A percentile compares a stretch with the other conserved stretches of the same genome.
These are phyloP conservation scores for Amanita pallidorosea DNA, from an alignment of 768 basidiomycete species.

Conservation along the genomic window DNA sequence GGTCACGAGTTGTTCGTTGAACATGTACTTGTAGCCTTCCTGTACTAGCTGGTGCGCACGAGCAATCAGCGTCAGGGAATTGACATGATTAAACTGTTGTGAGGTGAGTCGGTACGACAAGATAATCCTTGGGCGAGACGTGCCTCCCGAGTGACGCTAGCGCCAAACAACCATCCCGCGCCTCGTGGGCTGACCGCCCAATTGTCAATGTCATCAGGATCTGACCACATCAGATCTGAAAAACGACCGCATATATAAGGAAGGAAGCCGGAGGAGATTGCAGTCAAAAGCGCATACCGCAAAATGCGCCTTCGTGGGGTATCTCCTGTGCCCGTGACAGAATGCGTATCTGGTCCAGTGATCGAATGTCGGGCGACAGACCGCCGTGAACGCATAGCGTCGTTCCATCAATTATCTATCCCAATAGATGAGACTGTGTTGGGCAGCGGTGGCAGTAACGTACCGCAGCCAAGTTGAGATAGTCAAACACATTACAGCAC, in stretches of 20 bases:
- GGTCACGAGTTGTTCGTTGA: conserved; percentile 83
- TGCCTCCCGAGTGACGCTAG: conserved; percentile 76
- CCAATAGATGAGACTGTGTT: neutral
- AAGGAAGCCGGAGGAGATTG: neutral
- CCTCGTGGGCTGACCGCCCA: conserved; percentile 97
- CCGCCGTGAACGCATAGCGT: conserved; percentile 94
- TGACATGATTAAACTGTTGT: conserved; percentile 83
- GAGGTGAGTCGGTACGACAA: neutral
- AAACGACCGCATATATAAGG: neutral
- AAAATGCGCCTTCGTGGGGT: conserved; percentile 98
- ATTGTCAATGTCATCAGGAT: conserved; percentile 88
- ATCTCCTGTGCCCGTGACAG: conserved; percentile 95
- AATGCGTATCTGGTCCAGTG: conserved; percentile 89
- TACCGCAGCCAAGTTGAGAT: conserved; percentile 89
- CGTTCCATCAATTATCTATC: conserved; percentile 89
- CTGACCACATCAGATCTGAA: conserved; percentile 97
- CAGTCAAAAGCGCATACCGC: conserved; percentile 36
- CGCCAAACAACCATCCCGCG: conserved; percentile 93
- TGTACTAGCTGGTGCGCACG: conserved; percentile 96
- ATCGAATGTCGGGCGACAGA: conserved; percentile 90
- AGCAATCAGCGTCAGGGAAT: conserved; percentile 78
- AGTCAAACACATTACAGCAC: conserved; percentile 95
- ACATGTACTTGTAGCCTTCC: conserved; percentile 96
- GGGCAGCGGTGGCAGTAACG: conserved; percentile 13
- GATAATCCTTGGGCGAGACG: conserved; percentile 6